These are phyloP conservation scores for Debaryomyces tyrocola DNA, from an alignment of 805 yeast genomes.

Conservation along the genomic window DNA sequence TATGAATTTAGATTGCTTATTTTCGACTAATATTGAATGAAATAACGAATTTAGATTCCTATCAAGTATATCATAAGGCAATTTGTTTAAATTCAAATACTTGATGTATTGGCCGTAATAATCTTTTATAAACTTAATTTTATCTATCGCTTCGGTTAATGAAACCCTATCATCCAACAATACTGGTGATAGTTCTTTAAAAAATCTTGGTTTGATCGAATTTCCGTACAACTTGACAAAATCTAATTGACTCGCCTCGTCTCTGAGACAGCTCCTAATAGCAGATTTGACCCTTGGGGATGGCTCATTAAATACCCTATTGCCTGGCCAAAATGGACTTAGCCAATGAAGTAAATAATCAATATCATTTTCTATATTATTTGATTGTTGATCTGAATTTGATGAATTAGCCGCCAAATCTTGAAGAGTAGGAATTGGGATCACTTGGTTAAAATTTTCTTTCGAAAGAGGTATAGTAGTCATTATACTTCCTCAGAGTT, in stretches of 20 bases:
- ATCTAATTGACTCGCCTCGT: slow-evolving; percentile 29
- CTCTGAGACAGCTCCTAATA: slow-evolving; percentile 35
- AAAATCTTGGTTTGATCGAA: slow-evolving; percentile 25
- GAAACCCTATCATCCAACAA: not conserved
- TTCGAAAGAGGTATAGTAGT: slow-evolving; percentile 4
- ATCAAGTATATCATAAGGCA: slow-evolving; percentile 20
- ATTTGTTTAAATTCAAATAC: slow-evolving; percentile 20
- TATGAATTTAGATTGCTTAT: slow-evolving; percentile 3
- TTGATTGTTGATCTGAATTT: not conserved
- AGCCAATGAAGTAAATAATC: slow-evolving; percentile 33
- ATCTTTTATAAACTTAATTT: slow-evolving; percentile 17
- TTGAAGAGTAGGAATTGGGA: slow-evolving; percentile 14
- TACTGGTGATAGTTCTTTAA: slow-evolving; percentile 8
- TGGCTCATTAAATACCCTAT: slow-evolving; percentile 18
- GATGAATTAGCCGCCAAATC: slow-evolving; percentile 9
- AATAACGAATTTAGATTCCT: slow-evolving; percentile 32
- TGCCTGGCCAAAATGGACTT: slow-evolving; percentile 25
- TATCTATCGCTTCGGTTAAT: slow-evolving; percentile 6
- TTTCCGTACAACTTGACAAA: slow-evolving; percentile 34
- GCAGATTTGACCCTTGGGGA: slow-evolving; percentile 37
- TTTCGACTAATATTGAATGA: slow-evolving; percentile 14
- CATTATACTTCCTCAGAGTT: not conserved
- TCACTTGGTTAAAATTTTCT: slow-evolving; percentile 11
- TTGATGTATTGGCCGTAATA: slow-evolving; percentile 24
- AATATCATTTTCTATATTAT: slow-evolving; percentile 36